A percentile compares a stretch with the other conserved stretches of the same genome.
These are phyloP conservation scores for Batkoa obscura DNA, from an alignment of 371 early-diverging fungal genomes.

Conservation along the genomic window DNA sequence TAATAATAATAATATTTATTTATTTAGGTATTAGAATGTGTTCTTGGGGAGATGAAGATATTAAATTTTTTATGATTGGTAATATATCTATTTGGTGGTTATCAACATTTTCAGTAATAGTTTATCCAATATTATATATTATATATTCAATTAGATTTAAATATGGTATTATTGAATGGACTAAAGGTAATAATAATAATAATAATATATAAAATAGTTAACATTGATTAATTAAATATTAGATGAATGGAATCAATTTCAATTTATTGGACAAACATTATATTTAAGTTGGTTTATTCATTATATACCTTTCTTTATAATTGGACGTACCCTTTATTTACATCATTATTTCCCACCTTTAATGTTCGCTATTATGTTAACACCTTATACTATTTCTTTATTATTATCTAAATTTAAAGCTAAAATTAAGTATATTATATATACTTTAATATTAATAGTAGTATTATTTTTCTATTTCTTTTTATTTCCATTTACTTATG, in stretches of 20 bases:
- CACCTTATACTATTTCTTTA: neutral
- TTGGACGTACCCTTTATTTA: constrained; percentile 92
- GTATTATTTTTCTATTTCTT: neutral
- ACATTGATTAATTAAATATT: neutral
- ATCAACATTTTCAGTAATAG: constrained; percentile 36
- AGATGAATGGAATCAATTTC: constrained; percentile 58
- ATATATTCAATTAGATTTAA: constrained; percentile 46
- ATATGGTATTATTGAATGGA: constrained; percentile 40
- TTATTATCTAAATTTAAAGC: neutral
- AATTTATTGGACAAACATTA: constrained; percentile 44
- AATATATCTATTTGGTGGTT: constrained; percentile 95
- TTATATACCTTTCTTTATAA: constrained; percentile 90
- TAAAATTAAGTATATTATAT: neutral
- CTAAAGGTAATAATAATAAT: neutral
- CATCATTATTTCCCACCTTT: constrained; percentile 98
- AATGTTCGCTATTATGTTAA: constrained; percentile 49
- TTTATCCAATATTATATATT: constrained; percentile 19
- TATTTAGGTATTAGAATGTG: constrained; percentile 96
- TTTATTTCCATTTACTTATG: constrained; percentile 12
- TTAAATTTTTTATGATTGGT: constrained; percentile 91
- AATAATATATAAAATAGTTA: neutral
- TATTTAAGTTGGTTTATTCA: constrained; percentile 90
- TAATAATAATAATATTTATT: too few relatives aligned
- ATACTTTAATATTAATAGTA: neutral
- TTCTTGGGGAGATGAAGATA: constrained; percentile 77